Conservation (phyloP, 1,284 basidiomycete species). For the Lentinula novae-zelandiae region DNA sequence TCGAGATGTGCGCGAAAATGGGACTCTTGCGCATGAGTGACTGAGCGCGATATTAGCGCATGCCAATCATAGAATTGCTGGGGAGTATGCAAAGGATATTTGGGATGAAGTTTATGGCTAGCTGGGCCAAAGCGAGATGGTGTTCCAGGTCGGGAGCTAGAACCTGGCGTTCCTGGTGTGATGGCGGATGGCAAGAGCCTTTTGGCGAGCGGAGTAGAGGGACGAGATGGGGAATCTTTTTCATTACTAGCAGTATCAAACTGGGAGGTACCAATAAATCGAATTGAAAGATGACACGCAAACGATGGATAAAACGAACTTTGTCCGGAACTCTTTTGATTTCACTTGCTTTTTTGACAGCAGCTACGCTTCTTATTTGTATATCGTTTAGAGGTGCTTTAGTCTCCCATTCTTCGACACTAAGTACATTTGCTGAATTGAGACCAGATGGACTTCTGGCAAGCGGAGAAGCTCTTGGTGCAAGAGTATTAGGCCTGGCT, state of each 20-base stretch:
- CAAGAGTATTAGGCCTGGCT: neutral
- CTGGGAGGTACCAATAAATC: neutral
- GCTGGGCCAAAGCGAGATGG: constrained; percentile 35
- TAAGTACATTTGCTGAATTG: constrained; percentile 27
- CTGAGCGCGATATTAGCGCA: constrained; percentile 78
- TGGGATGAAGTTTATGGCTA: constrained; percentile 58
- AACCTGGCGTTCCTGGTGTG: constrained; percentile 21
- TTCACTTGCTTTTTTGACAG: constrained; percentile 63
- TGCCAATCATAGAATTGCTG: constrained; percentile 97
- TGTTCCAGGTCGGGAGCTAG: constrained; percentile 24
- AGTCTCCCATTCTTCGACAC: constrained; percentile 86
- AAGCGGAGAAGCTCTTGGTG: constrained; percentile 6
- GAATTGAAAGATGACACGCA: neutral
- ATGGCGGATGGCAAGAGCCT: constrained; percentile 19
- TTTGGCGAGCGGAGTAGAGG: constrained; percentile 21
- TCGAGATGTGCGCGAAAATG: constrained; percentile 83
- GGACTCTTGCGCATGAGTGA: constrained; percentile 88
- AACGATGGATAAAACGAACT: constrained; percentile 38
- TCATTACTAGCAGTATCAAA: neutral
- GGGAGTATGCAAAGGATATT: constrained; percentile 75
- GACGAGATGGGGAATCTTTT: constrained; percentile 19
- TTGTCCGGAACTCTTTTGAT: constrained; percentile 64
- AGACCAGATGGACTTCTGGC: neutral
- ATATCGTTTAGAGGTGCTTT: constrained; percentile 72
- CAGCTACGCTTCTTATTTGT: constrained; percentile 63